Base-by-base conservation (phyloP, 371 early-diverging fungal species). In the Lichtheimia ramosa region DNA sequence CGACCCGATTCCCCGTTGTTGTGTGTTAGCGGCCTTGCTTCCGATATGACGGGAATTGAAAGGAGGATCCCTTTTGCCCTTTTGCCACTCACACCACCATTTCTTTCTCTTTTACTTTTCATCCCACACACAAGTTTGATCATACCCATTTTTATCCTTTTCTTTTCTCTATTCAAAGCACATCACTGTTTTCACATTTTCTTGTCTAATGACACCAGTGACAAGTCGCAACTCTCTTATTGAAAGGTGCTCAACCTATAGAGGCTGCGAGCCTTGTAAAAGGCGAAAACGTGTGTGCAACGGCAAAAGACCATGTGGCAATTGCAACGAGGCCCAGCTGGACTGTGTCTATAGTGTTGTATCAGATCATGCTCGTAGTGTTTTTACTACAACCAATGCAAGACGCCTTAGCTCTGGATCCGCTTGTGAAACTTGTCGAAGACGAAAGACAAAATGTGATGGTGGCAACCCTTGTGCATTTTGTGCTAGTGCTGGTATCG, bases 381-480 rank as follows among this genome's bases (percentile, higher is more conserved):
- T 70, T 8, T 70, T 70, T 34, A 63, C 64, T 3, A 70, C 70
- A 1, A 70, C 57, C 48, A 71, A 59, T 41, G 79, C 79, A 2
- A 65, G 81, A 42, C 68, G 81, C 10, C 50, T 80, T 18, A 75
- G 75, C 46, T 75, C 75, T 25, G 81, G 81, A 21, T 77, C 77
- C 23, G 81, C 81, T 21, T 80, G 81, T 56, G 81, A 80, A 66
- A 75, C 75, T 8, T 80, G 81, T 49, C 70, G 81, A 34, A 65
- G 77, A 63, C 62, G 81, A 41, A 80, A 80, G 58, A 80, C 81
- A 23, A 80, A 80, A 51, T 80, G 81, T 61, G 81, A 80, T 66
- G 81, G 81, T 23, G 65, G 74, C 3, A 69, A 63, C 54, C 81
- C 81, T 34, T 80, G 81, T 57, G 63, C 66, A 4, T 80, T 75